Base-by-base conservation (phyloP, 306 rosid species). In the Hylodesmum podocarpum region DNA sequence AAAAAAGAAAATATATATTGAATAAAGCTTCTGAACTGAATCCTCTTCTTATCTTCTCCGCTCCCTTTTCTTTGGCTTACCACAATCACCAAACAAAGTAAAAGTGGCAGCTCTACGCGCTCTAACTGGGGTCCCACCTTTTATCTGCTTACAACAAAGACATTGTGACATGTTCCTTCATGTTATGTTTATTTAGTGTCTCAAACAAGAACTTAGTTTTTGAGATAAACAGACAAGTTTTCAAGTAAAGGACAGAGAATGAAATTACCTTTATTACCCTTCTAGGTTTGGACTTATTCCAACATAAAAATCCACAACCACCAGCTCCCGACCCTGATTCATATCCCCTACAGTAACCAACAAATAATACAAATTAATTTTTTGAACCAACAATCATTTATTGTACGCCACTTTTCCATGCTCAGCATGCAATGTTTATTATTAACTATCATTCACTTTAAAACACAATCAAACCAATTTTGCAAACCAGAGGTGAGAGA, bases 271-370 rank as follows among this genome's bases (percentile, higher is more conserved):
- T 95, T 54, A 85, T 78, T 62, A 79, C 90, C 72, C 87, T 89
- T 70, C 73, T 90, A 3, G 79, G 83, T 78, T 86, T 89, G 51
- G 87, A 77, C 59, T 75, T 86, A 59, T 92, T 90, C 96, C 97
- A 95, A 73, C 87, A 93, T 59, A 92, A 78, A 81, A 91, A 87
- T 50, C 92, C 87, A 43, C 99, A 95, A 19, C 97, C 94, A 73
- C 90, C 91, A 44, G 59, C 76, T 50, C 89, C 89, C 0, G 97
- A 72, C 31, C 97, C 84, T 36, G 97, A 92, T 83, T 95, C 97
- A 75, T 92, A 87, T 24, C 89, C 97, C 89, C 97, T 95, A 55
- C 61, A 81, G 43, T 36, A 69, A 41, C 78, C 62, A 53, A 28
- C 40, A 75, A 28, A 68, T 29, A 11, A 22, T 54, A 16, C 29